phyloP scores from a whole-genome alignment of 345 rosid species.

The Sonneratia caseolaris region DNA sequence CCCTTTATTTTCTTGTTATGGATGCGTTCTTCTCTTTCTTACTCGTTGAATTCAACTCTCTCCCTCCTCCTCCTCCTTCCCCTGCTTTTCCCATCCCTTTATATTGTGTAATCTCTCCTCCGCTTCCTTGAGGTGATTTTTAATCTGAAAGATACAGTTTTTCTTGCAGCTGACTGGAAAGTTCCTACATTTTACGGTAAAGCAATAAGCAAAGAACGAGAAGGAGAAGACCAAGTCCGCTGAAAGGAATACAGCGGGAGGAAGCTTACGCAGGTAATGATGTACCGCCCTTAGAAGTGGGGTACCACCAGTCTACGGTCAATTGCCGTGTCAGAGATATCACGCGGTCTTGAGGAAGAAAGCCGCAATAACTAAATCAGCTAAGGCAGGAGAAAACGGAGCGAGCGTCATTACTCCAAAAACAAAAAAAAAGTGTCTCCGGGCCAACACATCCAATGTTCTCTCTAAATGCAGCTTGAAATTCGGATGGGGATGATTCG shows the following conservation, averaged over 20 bases:
- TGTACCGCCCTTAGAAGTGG: no score
- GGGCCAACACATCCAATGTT: neutral
- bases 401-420: neutral
- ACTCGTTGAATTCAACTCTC: neutral
- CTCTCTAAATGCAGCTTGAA: no score
- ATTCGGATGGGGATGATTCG: no score
- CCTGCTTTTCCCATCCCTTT: no score
- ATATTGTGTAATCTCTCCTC: no score
- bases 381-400: neutral
- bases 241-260: no score
- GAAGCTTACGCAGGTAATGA: neutral
- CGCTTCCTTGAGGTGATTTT: no score
- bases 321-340: conserved; percentile 4
- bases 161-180: no score
- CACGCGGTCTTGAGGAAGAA: neutral
- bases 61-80: no score
- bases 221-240: neutral
- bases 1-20: neutral
- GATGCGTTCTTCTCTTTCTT: neutral
- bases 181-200: neutral
- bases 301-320: neutral
- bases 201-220: neutral
- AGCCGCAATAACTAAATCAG: neutral
- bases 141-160: no score
- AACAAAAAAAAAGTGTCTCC: neutral